These are phyloP conservation scores for Didymella glomerata DNA, from an alignment of 2,329 filamentous ascomycete genomes.

Conservation along the genomic window DNA sequence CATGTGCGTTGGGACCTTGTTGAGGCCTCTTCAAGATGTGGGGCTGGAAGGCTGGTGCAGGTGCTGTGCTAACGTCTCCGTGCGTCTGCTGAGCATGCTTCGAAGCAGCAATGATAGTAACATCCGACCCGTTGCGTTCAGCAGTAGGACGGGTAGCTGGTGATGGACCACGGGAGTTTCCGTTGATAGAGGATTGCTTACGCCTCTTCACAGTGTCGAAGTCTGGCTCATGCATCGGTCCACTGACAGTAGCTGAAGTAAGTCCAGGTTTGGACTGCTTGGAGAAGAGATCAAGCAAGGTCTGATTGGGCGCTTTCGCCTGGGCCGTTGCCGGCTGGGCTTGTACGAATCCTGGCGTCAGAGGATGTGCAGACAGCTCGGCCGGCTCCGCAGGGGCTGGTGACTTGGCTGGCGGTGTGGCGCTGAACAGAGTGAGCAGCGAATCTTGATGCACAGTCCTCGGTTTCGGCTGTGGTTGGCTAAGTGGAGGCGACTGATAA, in stretches of 20 bases:
- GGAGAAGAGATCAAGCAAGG: slow-evolving; percentile 32
- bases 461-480: slow-evolving; percentile 46
- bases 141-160: slow-evolving; percentile 30
- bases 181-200: slow-evolving; percentile 31
- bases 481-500: slow-evolving; percentile 41
- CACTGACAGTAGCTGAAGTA: slow-evolving; percentile 53
- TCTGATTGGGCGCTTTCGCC: slow-evolving; percentile 29
- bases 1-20: slow-evolving; percentile 28
- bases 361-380: slow-evolving; percentile 58
- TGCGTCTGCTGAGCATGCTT: slow-evolving; percentile 19
- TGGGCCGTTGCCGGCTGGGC: slow-evolving; percentile 33
- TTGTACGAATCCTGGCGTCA: slow-evolving; percentile 45
- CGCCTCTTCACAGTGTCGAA: slow-evolving; percentile 52
- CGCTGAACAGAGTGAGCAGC: slow-evolving; percentile 57
- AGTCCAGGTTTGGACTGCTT: slow-evolving; percentile 33
- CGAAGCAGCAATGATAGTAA: slow-evolving; percentile 10
- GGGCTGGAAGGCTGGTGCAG: slow-evolving; percentile 43
- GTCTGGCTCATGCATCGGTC: slow-evolving; percentile 54
- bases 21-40: slow-evolving; percentile 50
- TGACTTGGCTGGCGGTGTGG: slow-evolving; percentile 36
- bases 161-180: slow-evolving; percentile 41
- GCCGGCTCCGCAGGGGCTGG: slow-evolving; percentile 48
- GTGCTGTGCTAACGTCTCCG: slow-evolving; percentile 13
- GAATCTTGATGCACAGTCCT: slow-evolving; percentile 55
- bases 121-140: slow-evolving; percentile 22